A percentile compares a stretch with the other conserved stretches of the same genome.
Conservation (phyloP, 768 basidiomycete genomes). For the Chalciporus piperatus region DNA sequence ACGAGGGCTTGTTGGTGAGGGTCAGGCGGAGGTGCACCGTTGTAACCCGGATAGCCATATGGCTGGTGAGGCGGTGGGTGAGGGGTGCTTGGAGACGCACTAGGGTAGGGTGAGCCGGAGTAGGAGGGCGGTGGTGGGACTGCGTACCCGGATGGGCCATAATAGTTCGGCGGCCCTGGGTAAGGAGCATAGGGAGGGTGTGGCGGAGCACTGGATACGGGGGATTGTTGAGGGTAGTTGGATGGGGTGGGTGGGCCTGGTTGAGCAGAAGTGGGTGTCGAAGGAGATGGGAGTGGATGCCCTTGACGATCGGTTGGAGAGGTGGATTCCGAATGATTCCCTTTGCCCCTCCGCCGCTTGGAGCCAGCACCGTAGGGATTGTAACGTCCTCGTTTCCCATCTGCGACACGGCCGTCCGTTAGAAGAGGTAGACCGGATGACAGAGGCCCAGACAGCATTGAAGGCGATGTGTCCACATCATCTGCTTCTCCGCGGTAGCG, state of each 20-base stretch:
- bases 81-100: constrained; percentile 19
- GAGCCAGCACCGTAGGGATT: constrained; percentile 38
- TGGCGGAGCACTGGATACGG: constrained; percentile 23
- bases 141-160: constrained; percentile 28
- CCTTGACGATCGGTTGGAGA: constrained; percentile 32
- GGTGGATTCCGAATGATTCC: constrained; percentile 22
- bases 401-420: constrained; percentile 43
- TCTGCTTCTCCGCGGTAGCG: constrained; percentile 84
- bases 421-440: constrained; percentile 50
- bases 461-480: constrained; percentile 51
- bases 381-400: constrained; percentile 45
- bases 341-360: constrained; percentile 42
- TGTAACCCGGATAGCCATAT: constrained; percentile 26
- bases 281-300: constrained; percentile 25
- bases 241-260: constrained; percentile 19
- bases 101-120: constrained; percentile 15
- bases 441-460: constrained; percentile 39
- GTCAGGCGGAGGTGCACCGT: constrained; percentile 20
- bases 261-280: constrained; percentile 29
- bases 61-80: constrained; percentile 19
- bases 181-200: constrained; percentile 34
- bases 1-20: constrained; percentile 25
- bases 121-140: not conserved
- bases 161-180: constrained; percentile 32
- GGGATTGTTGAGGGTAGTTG: constrained; percentile 30